These are phyloP conservation scores for Termitomyces sp. DNA, from an alignment of 768 basidiomycete species.

Conservation along the genomic window DNA sequence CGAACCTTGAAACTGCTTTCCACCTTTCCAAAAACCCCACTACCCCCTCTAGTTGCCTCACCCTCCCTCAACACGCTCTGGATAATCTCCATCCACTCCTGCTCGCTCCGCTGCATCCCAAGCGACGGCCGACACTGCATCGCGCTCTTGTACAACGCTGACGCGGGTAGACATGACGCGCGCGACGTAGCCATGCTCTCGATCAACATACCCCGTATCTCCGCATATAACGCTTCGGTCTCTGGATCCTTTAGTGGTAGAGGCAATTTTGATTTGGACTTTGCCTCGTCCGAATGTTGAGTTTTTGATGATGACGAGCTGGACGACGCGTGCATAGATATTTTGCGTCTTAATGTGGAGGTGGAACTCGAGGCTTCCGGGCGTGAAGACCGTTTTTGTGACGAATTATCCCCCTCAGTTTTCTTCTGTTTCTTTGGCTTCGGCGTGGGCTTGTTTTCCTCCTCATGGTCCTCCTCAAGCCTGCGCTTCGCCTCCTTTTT, in stretches of 20 bases:
- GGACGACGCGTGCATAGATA: not conserved
- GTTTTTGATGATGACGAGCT: not conserved
- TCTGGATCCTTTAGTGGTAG: not conserved
- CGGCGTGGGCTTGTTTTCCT: constrained; percentile 14
- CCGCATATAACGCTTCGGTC: constrained; percentile 22
- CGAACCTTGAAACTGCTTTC: constrained; percentile 61
- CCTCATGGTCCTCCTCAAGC: constrained; percentile 14
- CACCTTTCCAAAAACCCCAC: constrained; percentile 72
- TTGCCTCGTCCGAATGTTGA: not conserved
- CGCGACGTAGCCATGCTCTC: constrained; percentile 72
- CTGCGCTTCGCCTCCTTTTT: constrained; percentile 14
- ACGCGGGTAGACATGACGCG: constrained; percentile 61
- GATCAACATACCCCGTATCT: constrained; percentile 65
- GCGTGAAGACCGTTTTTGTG: not conserved
- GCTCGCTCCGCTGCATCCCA: constrained; percentile 35
- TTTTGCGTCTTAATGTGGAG: constrained; percentile 3
- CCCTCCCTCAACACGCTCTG: constrained; percentile 46
- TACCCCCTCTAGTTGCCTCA: constrained; percentile 36
- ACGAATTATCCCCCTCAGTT: constrained; percentile 5
- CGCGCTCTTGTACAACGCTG: constrained; percentile 50
- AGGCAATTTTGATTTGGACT: too few species aligned
- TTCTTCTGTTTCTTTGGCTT: constrained; percentile 26
- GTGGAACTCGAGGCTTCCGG: not conserved
- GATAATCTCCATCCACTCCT: constrained; percentile 53
- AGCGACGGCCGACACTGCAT: constrained; percentile 55